Conservation (phyloP, 495 filamentous ascomycete genomes). For the Lasiosphaeris hirsuta region DNA sequence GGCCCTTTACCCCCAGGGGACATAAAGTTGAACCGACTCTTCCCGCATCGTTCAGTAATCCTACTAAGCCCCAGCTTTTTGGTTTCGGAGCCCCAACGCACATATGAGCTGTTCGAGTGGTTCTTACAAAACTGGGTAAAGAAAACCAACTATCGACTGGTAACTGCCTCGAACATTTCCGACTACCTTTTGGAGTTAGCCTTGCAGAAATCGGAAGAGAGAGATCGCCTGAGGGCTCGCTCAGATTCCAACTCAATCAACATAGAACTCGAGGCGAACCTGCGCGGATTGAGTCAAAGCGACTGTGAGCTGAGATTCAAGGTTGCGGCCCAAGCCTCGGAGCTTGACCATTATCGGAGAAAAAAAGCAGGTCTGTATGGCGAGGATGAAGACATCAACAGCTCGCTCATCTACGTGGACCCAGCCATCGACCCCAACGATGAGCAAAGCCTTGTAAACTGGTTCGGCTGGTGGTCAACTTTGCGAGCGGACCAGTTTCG, state of each 20-base stretch:
- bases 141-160: constrained; percentile 27
- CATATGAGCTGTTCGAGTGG: constrained; percentile 56
- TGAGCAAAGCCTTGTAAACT: constrained; percentile 51
- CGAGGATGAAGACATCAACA: constrained; percentile 29
- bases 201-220: constrained; percentile 35
- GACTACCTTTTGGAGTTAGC: constrained; percentile 41
- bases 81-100: constrained; percentile 46
- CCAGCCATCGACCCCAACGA: constrained; percentile 47
- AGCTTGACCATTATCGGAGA: constrained; percentile 20
- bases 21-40: constrained; percentile 48
- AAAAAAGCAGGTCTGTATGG: constrained; percentile 10
- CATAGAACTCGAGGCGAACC: constrained; percentile 18
- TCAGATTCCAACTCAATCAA: not conserved
- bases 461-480: constrained; percentile 53
- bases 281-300: constrained; percentile 23
- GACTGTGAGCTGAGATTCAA: constrained; percentile 28
- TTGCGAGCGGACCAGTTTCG: constrained; percentile 43
- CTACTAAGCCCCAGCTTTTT: constrained; percentile 64
- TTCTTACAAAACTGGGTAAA: constrained; percentile 37
- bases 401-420: constrained; percentile 41
- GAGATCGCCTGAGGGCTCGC: not conserved
- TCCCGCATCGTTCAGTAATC: constrained; percentile 55
- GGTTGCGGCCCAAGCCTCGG: constrained; percentile 21
- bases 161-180: constrained; percentile 39
- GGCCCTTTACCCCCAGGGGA: constrained; percentile 16